Evolutionary conservation across 2,329 filamentous ascomycete genomes (phyloP).

Genomic region (Didymella keratinophila): DNA sequence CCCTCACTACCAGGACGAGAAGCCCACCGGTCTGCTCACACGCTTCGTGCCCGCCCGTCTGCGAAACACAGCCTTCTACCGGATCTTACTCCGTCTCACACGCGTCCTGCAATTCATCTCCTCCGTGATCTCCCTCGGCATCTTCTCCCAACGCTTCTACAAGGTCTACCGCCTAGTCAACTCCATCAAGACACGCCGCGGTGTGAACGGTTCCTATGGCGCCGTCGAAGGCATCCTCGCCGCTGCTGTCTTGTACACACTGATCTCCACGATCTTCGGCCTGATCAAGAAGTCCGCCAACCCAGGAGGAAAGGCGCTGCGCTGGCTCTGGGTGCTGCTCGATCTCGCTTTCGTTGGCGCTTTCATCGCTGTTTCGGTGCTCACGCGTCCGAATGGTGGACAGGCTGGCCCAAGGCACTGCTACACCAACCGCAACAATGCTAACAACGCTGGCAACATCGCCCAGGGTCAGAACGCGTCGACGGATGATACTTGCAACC

Average conservation of each 20-base stretch:
- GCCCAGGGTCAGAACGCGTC: conserved; percentile 27
- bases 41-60: conserved; percentile 41
- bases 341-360: conserved; percentile 50
- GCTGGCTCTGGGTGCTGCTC: conserved; percentile 53
- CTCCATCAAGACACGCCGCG: conserved; percentile 38
- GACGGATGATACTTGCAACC: conserved; percentile 45
- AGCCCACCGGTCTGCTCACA: conserved; percentile 41
- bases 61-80: conserved; percentile 34
- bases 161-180: conserved; percentile 53
- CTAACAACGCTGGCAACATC: conserved; percentile 12
- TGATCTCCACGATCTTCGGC: conserved; percentile 48
- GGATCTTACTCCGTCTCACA: conserved; percentile 46
- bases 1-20: conserved; percentile 20
- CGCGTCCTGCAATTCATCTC: conserved; percentile 57
- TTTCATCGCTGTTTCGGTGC: conserved; percentile 55
- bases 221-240: conserved; percentile 58
- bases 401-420: conserved; percentile 46
- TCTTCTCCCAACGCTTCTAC: conserved; percentile 54
- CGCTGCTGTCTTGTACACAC: conserved; percentile 55
- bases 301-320: conserved; percentile 43
- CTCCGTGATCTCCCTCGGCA: conserved; percentile 53
- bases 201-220: conserved; percentile 45
- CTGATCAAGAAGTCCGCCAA: conserved; percentile 46
- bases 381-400: conserved; percentile 51
- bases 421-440: conserved; percentile 27